A percentile compares a stretch with the other conserved stretches of the same genome.
Evolutionary conservation across 306 rosid species (phyloP).

Genomic region (Cicer judaicum): DNA sequence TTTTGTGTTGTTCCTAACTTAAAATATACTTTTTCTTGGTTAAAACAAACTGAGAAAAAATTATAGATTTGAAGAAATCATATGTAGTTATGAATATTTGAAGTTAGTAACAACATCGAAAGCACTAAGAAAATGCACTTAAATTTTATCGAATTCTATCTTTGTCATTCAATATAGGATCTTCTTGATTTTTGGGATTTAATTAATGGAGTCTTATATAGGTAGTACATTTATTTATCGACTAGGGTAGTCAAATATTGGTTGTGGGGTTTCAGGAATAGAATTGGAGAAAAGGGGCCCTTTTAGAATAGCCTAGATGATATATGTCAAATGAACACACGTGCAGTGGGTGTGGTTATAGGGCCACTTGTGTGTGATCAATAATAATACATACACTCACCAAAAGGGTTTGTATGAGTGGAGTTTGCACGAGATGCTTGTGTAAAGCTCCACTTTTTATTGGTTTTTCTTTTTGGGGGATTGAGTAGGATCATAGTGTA

Average conservation of each 20-base stretch:
- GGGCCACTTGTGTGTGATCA: constrained; percentile 35
- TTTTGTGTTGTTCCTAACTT: too few species aligned
- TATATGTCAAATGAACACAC: constrained; percentile 31
- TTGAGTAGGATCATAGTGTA: constrained; percentile 30
- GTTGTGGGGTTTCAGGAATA: constrained; percentile 37
- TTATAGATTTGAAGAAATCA: too few species aligned
- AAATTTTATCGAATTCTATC: too few species aligned
- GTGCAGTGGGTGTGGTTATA: constrained; percentile 35
- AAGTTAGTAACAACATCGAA: too few species aligned
- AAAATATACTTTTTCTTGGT: too few species aligned
- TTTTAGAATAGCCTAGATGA: neutral
- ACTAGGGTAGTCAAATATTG: constrained; percentile 34
- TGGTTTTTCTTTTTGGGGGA: constrained; percentile 33
- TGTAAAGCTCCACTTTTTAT: constrained; percentile 35
- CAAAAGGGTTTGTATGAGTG: constrained; percentile 31
- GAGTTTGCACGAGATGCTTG: constrained; percentile 41
- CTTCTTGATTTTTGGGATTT: too few species aligned
- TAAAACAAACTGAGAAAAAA: too few species aligned
- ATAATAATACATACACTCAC: constrained; percentile 6
- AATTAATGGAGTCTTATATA: too few species aligned
- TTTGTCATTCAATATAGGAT: too few species aligned
- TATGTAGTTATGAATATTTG: too few species aligned
- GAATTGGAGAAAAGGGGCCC: constrained; percentile 33
- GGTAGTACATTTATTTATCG: neutral
- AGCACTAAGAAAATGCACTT: too few species aligned